These are phyloP conservation scores for Pythium diclinum DNA, from an alignment of 352 stramenopile genomes.

Conservation along the genomic window DNA sequence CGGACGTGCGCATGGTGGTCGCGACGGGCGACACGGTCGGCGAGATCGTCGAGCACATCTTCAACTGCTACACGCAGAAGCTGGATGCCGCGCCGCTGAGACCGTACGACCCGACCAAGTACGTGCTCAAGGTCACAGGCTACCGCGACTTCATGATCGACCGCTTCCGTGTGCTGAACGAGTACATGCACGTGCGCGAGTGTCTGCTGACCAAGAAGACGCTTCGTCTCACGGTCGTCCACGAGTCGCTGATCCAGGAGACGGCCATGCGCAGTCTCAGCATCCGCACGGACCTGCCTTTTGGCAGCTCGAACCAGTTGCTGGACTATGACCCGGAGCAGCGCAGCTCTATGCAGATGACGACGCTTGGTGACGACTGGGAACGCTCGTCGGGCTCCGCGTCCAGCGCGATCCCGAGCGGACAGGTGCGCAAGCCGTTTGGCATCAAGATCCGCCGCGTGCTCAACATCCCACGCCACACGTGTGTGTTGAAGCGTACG, in stretches of 20 bases:
- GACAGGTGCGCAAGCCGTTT: conserved; percentile 60
- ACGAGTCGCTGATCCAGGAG: conserved; percentile 83
- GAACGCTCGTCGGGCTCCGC: conserved; percentile 36
- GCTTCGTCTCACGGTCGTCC: conserved; percentile 79
- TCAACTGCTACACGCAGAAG: conserved; percentile 84
- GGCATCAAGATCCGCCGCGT: conserved; percentile 71
- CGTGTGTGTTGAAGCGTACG: conserved; percentile 58
- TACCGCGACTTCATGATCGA: conserved; percentile 87
- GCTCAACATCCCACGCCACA: conserved; percentile 78
- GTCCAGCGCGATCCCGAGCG: conserved; percentile 46
- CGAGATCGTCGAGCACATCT: conserved; percentile 87
- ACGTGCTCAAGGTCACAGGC: conserved; percentile 82
- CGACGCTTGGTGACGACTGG: conserved; percentile 65
- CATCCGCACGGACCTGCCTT: conserved; percentile 61
- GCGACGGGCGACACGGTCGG: conserved; percentile 78
- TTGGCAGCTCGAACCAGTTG: conserved; percentile 51
- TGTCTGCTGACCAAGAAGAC: conserved; percentile 86
- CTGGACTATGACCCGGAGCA: conserved; percentile 57
- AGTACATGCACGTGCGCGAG: conserved; percentile 87
- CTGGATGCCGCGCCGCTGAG: conserved; percentile 69
- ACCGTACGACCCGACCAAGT: conserved; percentile 79
- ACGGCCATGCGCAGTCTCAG: conserved; percentile 74
- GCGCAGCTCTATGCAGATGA: conserved; percentile 71
- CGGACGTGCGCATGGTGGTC: conserved; percentile 84
- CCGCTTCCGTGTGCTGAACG: conserved; percentile 75